These are phyloP conservation scores for Saccharomycopsis fermentans DNA, from an alignment of 805 yeast species.

Conservation along the genomic window DNA sequence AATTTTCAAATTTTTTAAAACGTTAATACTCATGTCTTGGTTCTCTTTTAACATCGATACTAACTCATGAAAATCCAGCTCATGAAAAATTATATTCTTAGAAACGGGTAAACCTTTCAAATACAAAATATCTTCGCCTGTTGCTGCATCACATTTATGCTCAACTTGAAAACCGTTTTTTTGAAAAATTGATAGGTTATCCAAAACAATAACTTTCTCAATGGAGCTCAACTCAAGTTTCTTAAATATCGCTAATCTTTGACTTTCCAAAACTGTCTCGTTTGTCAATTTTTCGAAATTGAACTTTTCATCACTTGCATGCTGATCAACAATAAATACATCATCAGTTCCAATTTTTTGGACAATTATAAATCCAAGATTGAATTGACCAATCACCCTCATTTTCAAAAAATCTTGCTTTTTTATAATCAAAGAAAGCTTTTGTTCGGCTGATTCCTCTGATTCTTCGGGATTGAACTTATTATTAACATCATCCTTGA, in stretches of 20 bases:
- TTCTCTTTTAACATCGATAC: constrained; percentile 53
- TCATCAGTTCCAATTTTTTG: constrained; percentile 41
- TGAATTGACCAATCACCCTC: constrained; percentile 88
- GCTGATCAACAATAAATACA: constrained; percentile 88
- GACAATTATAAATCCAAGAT: constrained; percentile 86
- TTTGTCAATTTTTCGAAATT: constrained; percentile 69
- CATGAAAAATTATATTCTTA: constrained; percentile 55
- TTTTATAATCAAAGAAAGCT: constrained; percentile 48
- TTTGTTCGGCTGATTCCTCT: constrained; percentile 41
- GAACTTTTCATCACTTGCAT: constrained; percentile 92
- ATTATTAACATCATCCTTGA: background rate
- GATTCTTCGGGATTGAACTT: constrained; percentile 15
- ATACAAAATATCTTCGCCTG: constrained; percentile 25
- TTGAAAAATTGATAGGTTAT: constrained; percentile 44
- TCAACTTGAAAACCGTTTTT: constrained; percentile 60
- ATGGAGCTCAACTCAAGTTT: constrained; percentile 56
- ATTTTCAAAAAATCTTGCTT: constrained; percentile 67
- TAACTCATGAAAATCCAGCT: constrained; percentile 56
- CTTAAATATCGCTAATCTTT: constrained; percentile 55
- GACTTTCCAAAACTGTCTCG: constrained; percentile 50
- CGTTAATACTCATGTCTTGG: constrained; percentile 28
- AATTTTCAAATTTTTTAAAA: constrained; percentile 38
- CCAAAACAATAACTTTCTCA: constrained; percentile 67
- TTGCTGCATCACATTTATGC: background rate
- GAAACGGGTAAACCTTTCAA: constrained; percentile 64